Evolutionary conservation across 352 stramenopile species (phyloP), one percentile per base, ranked within the genome.

Genomic region (Pythium graminicola): DNA sequence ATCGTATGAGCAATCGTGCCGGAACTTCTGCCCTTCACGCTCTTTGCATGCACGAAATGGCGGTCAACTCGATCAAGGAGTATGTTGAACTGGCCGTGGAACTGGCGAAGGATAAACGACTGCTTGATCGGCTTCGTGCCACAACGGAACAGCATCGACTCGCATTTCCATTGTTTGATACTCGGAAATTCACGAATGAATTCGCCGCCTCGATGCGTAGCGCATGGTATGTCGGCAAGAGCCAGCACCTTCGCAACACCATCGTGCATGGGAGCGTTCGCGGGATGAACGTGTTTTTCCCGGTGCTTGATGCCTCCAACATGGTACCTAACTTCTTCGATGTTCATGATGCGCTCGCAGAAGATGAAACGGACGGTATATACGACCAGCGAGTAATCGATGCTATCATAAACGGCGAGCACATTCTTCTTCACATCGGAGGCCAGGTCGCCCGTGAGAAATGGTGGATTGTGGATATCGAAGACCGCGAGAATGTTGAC

Each of bases 11-110:
- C 60, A 88, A 81, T 53, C 76, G 81, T 3, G 76, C 70, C 0
- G 67, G 69, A 0, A 82, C 66, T 45, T 89, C 78, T 16, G 76
- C 75, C 2, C 54, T 88, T 5, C 61, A 76, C 17, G 53, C 76
- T 33, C 49, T 91, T 20, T 51, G 57, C 11, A 27, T 87, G 27
- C 72, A 75, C n/a, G 67, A 76, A 4, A 58, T 89, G 27, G 70
- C 69, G 0, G 75, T 83, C 33, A 81, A 85, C 43, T 87, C 75
- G 1, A 47, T 87, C 38, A 91, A 90, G 32, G 81, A 92, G 33
- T 93, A 93, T 41, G 82, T 90, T 28, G 79, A 93, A 2, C 39
- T 90, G 4, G 77, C 82, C 0, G 80, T 89, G 7, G 43, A 60
- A 36, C 36, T 93, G 2, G 75, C 75, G 3, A 75, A 60, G 1